These are phyloP conservation scores for Shiraia bambusicola DNA, from an alignment of 2,329 filamentous ascomycete genomes.

Conservation along the genomic window DNA sequence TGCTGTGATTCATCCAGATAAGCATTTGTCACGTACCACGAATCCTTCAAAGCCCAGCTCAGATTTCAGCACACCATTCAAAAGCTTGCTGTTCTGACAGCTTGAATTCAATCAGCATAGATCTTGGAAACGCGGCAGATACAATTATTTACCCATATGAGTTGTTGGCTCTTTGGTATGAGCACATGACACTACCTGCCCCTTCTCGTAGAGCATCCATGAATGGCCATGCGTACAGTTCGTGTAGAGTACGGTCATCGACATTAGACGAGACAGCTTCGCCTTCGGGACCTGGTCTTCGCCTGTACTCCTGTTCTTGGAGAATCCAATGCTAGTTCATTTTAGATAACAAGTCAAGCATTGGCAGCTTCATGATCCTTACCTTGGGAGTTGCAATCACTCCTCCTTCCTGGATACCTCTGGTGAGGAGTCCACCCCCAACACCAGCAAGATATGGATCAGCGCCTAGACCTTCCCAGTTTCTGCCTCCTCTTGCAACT, in stretches of 20 bases:
- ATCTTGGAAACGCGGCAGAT: background rate
- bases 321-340: conserved; percentile 37
- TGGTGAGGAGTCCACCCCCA: conserved; percentile 52
- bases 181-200: conserved; percentile 62
- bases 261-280: conserved; percentile 63
- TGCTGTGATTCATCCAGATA: background rate
- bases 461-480: conserved; percentile 71
- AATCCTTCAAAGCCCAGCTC: conserved; percentile 53
- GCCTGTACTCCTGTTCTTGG: conserved; percentile 60
- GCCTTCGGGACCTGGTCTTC: conserved; percentile 44
- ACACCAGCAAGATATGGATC: conserved; percentile 66
- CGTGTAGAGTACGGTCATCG: conserved; percentile 65
- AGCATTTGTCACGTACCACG: conserved; percentile 29
- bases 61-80: conserved; percentile 54
- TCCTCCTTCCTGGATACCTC: conserved; percentile 57
- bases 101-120: conserved; percentile 29
- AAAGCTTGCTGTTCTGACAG: conserved; percentile 42
- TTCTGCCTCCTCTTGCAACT: conserved; percentile 69
- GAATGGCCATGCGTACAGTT: conserved; percentile 68
- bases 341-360: no score
- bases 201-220: conserved; percentile 61
- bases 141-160: conserved; percentile 17
- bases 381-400: conserved; percentile 34
- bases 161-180: conserved; percentile 41
- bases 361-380: background rate